Conservation (phyloP, 2,329 filamentous ascomycete species). For the Neurospora sp. region DNA sequence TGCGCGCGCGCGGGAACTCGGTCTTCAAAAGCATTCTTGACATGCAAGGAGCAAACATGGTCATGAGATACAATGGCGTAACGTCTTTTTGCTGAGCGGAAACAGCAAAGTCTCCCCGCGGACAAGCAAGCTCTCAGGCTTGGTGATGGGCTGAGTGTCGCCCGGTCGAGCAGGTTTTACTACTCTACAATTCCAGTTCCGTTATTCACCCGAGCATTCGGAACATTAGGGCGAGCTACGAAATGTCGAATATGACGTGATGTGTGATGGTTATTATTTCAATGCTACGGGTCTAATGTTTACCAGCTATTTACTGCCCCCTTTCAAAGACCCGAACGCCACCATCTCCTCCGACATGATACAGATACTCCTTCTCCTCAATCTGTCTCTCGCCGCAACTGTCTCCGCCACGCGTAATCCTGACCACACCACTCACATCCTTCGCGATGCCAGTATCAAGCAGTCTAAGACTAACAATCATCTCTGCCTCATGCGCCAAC, state of each 20-base stretch:
- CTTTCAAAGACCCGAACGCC: slow-evolving; percentile 76
- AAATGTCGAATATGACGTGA: background rate
- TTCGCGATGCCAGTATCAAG: slow-evolving; percentile 81
- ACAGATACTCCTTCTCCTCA: slow-evolving; percentile 64
- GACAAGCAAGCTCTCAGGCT: background rate
- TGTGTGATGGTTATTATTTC: background rate
- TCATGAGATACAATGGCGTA: slow-evolving; percentile 19
- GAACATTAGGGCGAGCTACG: background rate
- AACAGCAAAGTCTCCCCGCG: slow-evolving; percentile 5
- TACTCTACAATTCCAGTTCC: background rate
- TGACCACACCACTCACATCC: slow-evolving; percentile 82
- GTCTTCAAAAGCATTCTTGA: slow-evolving; percentile 15
- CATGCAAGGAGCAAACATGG: slow-evolving; percentile 15
- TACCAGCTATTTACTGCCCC: slow-evolving; percentile 41
- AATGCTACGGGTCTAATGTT: background rate
- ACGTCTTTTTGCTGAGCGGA: slow-evolving; percentile 11
- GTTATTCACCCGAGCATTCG: background rate
- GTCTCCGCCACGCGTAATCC: slow-evolving; percentile 53
- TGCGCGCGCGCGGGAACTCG: slow-evolving; percentile 17
- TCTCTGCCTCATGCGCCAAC: slow-evolving; percentile 64
- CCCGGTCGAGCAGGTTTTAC: background rate
- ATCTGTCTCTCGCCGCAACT: slow-evolving; percentile 18
- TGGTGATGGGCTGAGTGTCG: background rate
- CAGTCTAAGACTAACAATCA: slow-evolving; percentile 60
- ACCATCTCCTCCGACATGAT: slow-evolving; percentile 71